A percentile compares a stretch with the other conserved stretches of the same genome.
Conservation (phyloP, 2,329 filamentous ascomycete genomes). For the Colletotrichum brevisporum region DNA sequence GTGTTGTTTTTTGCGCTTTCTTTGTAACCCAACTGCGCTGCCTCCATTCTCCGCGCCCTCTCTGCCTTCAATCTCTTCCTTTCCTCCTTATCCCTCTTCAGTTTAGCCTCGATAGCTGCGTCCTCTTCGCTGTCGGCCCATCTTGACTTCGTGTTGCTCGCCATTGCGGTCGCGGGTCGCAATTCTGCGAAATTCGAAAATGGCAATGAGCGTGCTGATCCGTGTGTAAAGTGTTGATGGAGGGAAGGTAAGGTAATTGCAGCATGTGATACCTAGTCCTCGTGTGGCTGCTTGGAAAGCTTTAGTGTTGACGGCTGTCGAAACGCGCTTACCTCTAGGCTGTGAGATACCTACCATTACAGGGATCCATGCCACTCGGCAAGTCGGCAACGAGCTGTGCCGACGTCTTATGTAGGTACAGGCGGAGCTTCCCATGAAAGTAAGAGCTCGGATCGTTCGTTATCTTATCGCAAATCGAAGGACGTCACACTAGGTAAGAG, state of each 20-base stretch:
- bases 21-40: constrained; percentile 52
- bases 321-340: too few species aligned
- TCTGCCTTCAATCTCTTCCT: constrained; percentile 88
- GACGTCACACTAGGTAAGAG: constrained; percentile 1
- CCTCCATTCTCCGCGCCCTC: constrained; percentile 79
- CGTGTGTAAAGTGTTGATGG: background rate
- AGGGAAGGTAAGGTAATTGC: too few species aligned
- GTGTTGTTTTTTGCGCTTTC: constrained; percentile 25
- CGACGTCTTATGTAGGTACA: too few species aligned
- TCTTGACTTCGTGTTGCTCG: constrained; percentile 77
- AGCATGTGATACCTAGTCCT: too few species aligned
- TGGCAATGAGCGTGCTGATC: background rate
- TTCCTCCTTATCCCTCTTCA: constrained; percentile 87
- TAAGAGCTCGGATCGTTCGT: too few species aligned
- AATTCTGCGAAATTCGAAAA: background rate
- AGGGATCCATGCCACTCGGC: too few species aligned
- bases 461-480: too few species aligned
- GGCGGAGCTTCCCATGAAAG: too few species aligned
- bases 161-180: constrained; percentile 60
- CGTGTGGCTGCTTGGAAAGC: too few species aligned
- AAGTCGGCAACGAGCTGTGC: too few species aligned
- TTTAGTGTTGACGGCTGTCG: too few species aligned
- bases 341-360: too few species aligned
- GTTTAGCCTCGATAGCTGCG: constrained; percentile 77
- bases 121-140: constrained; percentile 93